A percentile compares a stretch with the other conserved stretches of the same genome.
Evolutionary conservation across 1,284 basidiomycete species (phyloP).

Genomic region (Ceratobasidium sp.): DNA sequence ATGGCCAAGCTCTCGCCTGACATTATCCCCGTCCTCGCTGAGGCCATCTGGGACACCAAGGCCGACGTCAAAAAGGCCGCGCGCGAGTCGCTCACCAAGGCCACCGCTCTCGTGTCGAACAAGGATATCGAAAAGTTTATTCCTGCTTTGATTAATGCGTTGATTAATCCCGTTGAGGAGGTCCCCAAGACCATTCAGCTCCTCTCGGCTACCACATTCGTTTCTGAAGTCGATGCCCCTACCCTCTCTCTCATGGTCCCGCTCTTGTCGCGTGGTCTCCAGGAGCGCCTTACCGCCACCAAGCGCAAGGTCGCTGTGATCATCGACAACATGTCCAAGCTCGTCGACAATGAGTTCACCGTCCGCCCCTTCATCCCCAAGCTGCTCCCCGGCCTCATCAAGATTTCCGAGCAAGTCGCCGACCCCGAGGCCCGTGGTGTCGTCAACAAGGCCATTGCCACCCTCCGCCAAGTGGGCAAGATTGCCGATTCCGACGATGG

Average conservation of each 20-base stretch:
- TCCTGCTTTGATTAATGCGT: slow-evolving; percentile 95
- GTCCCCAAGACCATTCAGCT: slow-evolving; percentile 95
- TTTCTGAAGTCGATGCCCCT: slow-evolving; percentile 99
- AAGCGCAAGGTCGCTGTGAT: slow-evolving; percentile 98
- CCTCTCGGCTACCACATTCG: slow-evolving; percentile 99
- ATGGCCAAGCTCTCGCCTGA: slow-evolving; percentile 93
- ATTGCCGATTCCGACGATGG: slow-evolving; percentile 83
- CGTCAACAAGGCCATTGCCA: slow-evolving; percentile 86
- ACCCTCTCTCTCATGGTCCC: slow-evolving; percentile 99
- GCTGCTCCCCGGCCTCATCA: slow-evolving; percentile 92
- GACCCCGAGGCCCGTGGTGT: slow-evolving; percentile 95
- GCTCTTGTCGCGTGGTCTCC: slow-evolving; percentile 93
- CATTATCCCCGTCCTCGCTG: slow-evolving; percentile 93
- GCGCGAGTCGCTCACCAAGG: slow-evolving; percentile 91
- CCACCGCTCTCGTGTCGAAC: slow-evolving; percentile 94
- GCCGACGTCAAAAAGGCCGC: slow-evolving; percentile 99
- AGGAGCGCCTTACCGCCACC: slow-evolving; percentile 92
- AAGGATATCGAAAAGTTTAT: slow-evolving; percentile 99
- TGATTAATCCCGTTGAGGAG: slow-evolving; percentile 99
- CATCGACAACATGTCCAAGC: slow-evolving; percentile 98
- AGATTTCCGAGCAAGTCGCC: slow-evolving; percentile 89
- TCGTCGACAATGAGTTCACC: slow-evolving; percentile 93
- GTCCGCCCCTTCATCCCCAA: slow-evolving; percentile 97
- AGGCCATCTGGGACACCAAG: slow-evolving; percentile 99
- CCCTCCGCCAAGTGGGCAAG: slow-evolving; percentile 91